These are phyloP conservation scores for Pseudonitzschia multistriata DNA, from an alignment of 108 stramenopile genomes.

Conservation along the genomic window DNA sequence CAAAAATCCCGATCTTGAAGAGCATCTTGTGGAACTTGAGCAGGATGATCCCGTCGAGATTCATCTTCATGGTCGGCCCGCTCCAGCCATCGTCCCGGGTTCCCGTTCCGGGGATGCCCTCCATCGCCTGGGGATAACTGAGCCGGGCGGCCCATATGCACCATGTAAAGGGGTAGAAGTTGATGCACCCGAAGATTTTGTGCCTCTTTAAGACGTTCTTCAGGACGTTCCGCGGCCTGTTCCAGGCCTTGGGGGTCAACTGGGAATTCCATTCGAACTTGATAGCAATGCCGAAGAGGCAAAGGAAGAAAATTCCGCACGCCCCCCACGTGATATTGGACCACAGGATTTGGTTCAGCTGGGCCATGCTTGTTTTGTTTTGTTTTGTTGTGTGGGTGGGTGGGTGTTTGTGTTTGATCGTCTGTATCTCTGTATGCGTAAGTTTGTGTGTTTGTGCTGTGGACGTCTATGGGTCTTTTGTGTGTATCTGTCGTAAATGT, in stretches of 20 bases:
- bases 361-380: constrained; percentile 1
- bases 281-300: constrained; percentile 59
- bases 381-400: background rate
- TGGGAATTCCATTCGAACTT: constrained; percentile 32
- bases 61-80: constrained; percentile 58
- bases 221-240: constrained; percentile 50
- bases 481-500: too few relatives aligned
- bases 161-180: constrained; percentile 29
- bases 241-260: constrained; percentile 62
- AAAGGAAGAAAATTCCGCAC: constrained; percentile 14
- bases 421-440: too few relatives aligned
- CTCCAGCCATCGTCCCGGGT: constrained; percentile 56
- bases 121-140: constrained; percentile 51
- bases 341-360: constrained; percentile 5
- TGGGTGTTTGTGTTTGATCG: too few relatives aligned
- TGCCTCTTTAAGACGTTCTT: constrained; percentile 25
- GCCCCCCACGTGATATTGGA: constrained; percentile 16
- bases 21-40: constrained; percentile 67
- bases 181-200: constrained; percentile 32
- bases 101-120: constrained; percentile 74
- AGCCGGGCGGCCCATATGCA: constrained; percentile 51
- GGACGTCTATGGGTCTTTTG: too few relatives aligned
- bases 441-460: too few relatives aligned
- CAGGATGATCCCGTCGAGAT: constrained; percentile 72
- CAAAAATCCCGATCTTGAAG: constrained; percentile 49